A percentile compares a stretch with the other conserved stretches of the same genome.
Evolutionary conservation across 208 protist genomes (phyloP).

Genomic region (Trypanosoma congolense): DNA sequence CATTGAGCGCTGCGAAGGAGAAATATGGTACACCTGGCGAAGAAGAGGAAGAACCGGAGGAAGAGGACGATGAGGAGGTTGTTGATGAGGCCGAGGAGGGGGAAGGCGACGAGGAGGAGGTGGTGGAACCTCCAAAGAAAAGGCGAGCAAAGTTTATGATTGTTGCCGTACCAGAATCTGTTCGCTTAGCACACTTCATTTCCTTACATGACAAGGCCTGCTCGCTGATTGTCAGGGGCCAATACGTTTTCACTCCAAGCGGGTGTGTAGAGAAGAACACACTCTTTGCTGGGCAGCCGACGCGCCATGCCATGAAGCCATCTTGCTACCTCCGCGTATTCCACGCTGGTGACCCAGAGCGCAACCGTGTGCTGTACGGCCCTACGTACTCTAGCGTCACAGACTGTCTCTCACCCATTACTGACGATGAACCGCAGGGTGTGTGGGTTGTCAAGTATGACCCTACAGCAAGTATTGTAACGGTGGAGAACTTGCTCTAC

Average conservation of each 20-base stretch:
- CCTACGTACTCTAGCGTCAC: constrained; percentile 78
- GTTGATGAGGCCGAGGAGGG: constrained; percentile 39
- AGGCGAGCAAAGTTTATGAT: constrained; percentile 78
- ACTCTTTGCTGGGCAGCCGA: constrained; percentile 69
- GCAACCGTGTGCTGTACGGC: constrained; percentile 71
- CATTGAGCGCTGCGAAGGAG: constrained; percentile 38
- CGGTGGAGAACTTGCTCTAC: constrained; percentile 81
- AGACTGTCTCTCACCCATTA: constrained; percentile 80
- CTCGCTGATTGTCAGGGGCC: constrained; percentile 65
- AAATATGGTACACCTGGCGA: constrained; percentile 27
- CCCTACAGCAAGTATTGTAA: constrained; percentile 65
- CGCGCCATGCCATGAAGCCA: constrained; percentile 73
- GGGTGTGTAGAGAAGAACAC: constrained; percentile 46
- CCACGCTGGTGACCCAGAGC: constrained; percentile 30
- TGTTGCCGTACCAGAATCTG: constrained; percentile 60
- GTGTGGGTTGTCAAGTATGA: constrained; percentile 89
- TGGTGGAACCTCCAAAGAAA: constrained; percentile 27
- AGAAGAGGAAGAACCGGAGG: constrained; percentile 27
- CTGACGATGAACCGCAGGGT: constrained; percentile 77
- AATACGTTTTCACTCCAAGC: constrained; percentile 37
- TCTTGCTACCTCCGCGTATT: constrained; percentile 75
- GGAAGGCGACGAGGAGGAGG: constrained; percentile 20
- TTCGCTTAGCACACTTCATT: constrained; percentile 86
- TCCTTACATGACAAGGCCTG: constrained; percentile 69
- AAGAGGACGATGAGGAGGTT: constrained; percentile 49